Evolutionary conservation across 2,329 filamentous ascomycete genomes (phyloP).

Genomic region (Penicillium sp.): DNA sequence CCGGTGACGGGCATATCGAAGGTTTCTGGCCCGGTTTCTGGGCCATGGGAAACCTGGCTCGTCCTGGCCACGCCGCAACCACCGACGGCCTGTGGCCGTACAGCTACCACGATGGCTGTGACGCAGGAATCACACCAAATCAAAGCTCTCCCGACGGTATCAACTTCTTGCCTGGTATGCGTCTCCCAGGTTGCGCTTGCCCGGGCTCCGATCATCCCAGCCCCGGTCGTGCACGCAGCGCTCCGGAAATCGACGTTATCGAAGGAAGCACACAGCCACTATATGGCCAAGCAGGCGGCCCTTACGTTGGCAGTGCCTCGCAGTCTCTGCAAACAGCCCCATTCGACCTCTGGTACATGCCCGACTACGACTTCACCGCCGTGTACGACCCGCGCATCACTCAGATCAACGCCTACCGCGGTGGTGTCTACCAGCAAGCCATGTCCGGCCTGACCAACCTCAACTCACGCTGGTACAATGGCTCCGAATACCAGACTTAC

Average conservation of each 20-base stretch:
- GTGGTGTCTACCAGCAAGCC: slow-evolving; percentile 60
- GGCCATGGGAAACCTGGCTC: slow-evolving; percentile 68
- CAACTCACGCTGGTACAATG: slow-evolving; percentile 64
- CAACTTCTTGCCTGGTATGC: slow-evolving; percentile 65
- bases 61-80: slow-evolving; percentile 64
- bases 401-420: slow-evolving; percentile 57
- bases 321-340: slow-evolving; percentile 65
- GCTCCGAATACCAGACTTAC: slow-evolving; percentile 58
- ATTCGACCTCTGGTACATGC: slow-evolving; percentile 66
- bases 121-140: slow-evolving; percentile 66
- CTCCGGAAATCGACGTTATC: slow-evolving; percentile 67
- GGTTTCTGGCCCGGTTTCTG: slow-evolving; percentile 74
- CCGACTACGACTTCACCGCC: slow-evolving; percentile 60
- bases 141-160: slow-evolving; percentile 65
- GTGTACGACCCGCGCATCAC: slow-evolving; percentile 59
- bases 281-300: slow-evolving; percentile 41
- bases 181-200: slow-evolving; percentile 65
- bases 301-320: slow-evolving; percentile 58
- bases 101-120: slow-evolving; percentile 64
- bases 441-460: slow-evolving; percentile 58
- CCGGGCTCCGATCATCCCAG: slow-evolving; percentile 60
- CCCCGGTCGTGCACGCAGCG: slow-evolving; percentile 60
- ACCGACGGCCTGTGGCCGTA: slow-evolving; percentile 73
- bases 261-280: slow-evolving; percentile 60
- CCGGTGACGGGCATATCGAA: slow-evolving; percentile 60